Conservation (phyloP, 176 grass and related monocot genomes). For the Cenchrus fungigraminus region DNA sequence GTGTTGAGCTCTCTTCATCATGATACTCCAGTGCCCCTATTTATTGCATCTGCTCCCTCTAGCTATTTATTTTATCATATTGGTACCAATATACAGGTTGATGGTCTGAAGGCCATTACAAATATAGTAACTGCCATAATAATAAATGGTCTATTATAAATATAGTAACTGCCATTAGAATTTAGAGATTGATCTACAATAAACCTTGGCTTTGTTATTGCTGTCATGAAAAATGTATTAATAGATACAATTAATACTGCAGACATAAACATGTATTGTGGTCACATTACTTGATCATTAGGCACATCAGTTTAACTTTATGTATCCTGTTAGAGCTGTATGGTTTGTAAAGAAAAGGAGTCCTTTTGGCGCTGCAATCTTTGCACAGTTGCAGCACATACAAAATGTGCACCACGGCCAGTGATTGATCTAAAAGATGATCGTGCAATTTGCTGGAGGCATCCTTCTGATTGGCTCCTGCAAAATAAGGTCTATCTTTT, state of each 20-base stretch:
- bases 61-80: background rate
- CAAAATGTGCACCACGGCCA: constrained; percentile 84
- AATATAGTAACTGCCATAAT: too few species aligned
- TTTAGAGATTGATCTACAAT: background rate
- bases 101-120: constrained; percentile 3
- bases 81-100: constrained; percentile 1
- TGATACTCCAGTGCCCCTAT: too few species aligned
- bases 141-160: background rate
- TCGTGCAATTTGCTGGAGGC: constrained; percentile 66
- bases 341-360: constrained; percentile 72
- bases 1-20: too few species aligned
- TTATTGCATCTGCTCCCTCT: too few species aligned
- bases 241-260: background rate
- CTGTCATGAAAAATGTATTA: background rate
- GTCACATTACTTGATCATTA: constrained; percentile 32
- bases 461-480: constrained; percentile 62
- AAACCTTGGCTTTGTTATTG: constrained; percentile 5
- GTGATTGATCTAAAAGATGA: constrained; percentile 56
- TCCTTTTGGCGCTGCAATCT: constrained; percentile 80
- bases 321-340: constrained; percentile 53
- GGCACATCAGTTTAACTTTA: constrained; percentile 42
- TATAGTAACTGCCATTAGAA: background rate
- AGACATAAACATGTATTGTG: background rate
- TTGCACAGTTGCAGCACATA: constrained; percentile 77
- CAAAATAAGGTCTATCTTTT: constrained; percentile 72